These are phyloP conservation scores for Dianthus caryophyllus DNA, from an alignment of 148 eudicot genomes.

Conservation along the genomic window DNA sequence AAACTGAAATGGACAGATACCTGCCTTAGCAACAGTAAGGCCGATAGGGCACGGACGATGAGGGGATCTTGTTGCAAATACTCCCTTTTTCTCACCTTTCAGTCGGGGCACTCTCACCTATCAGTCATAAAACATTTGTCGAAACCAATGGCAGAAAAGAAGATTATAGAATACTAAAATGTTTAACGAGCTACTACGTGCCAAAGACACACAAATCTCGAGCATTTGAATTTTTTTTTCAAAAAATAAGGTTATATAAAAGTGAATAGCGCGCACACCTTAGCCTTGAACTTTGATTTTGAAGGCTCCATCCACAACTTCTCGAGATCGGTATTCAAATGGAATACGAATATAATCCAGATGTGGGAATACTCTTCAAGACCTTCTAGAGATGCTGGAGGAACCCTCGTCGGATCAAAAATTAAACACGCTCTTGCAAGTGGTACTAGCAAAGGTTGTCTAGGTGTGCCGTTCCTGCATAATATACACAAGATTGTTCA, in stretches of 20 bases:
- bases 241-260: constrained; percentile 2
- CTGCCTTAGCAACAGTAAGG: constrained; percentile 86
- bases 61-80: constrained; percentile 95
- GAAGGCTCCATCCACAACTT: constrained; percentile 90
- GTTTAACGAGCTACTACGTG: constrained; percentile 2
- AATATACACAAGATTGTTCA: not conserved
- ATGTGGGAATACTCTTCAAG: constrained; percentile 87
- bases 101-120: constrained; percentile 93
- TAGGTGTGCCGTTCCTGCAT: constrained; percentile 91
- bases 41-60: constrained; percentile 99
- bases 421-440: constrained; percentile 77
- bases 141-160: not conserved
- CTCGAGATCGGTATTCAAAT: constrained; percentile 84
- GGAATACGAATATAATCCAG: constrained; percentile 91
- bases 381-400: constrained; percentile 87
- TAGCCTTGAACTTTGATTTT: constrained; percentile 78
- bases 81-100: constrained; percentile 77
- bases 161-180: not conserved
- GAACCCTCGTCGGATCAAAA: constrained; percentile 71
- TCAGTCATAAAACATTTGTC: constrained; percentile 21
- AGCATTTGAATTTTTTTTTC: not conserved
- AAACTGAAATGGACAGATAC: constrained; percentile 3
- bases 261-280: constrained; percentile 36
- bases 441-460: constrained; percentile 95
- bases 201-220: not conserved